These are phyloP conservation scores for Breviolum minutum DNA, from an alignment of 73 alveolate species.

Conservation along the genomic window DNA sequence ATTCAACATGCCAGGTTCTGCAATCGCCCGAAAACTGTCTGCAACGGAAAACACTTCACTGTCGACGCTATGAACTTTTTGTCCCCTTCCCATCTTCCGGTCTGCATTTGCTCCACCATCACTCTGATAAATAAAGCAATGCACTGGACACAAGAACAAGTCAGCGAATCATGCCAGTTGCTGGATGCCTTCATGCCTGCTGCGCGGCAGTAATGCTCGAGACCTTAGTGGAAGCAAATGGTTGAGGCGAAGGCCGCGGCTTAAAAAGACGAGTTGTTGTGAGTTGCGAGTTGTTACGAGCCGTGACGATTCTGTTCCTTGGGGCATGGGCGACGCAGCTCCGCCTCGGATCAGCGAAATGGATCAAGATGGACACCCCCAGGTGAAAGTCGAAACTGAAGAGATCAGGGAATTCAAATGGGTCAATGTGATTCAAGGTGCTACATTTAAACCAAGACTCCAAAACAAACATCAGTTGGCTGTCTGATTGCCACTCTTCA, in stretches of 20 bases:
- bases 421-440: background rate
- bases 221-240: background rate
- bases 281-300: background rate
- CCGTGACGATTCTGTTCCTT: background rate
- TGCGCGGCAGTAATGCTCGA: constrained; percentile 62
- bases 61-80: too few relatives aligned
- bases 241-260: background rate
- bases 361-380: background rate
- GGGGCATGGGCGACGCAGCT: constrained; percentile 61
- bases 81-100: too few relatives aligned
- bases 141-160: too few relatives aligned
- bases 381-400: background rate
- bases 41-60: background rate
- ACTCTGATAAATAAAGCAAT: too few relatives aligned
- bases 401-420: background rate
- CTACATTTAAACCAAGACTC: constrained; percentile 22
- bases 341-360: constrained; percentile 3
- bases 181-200: constrained; percentile 79
- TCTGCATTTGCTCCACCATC: too few relatives aligned
- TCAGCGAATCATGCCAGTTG: too few relatives aligned
- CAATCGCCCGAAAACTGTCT: background rate
- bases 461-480: constrained; percentile 79
- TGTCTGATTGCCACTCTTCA: constrained; percentile 74
- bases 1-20: too few relatives aligned
- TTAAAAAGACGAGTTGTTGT: background rate